A percentile compares a stretch with the other conserved stretches of the same genome.
These are phyloP conservation scores for Vicia villosa DNA, from an alignment of 306 rosid species.

Conservation along the genomic window DNA sequence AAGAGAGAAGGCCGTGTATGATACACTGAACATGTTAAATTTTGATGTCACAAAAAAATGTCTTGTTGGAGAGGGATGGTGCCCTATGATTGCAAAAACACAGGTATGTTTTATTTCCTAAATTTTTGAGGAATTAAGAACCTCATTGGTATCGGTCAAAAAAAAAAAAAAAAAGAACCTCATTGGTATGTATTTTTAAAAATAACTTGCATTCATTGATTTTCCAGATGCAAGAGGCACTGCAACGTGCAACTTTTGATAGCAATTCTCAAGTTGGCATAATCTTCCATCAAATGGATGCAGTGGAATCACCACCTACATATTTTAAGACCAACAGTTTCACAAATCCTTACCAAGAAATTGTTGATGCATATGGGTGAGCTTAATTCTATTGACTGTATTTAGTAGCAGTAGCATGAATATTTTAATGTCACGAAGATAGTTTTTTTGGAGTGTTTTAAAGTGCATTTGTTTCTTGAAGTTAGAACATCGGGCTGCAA, in stretches of 20 bases:
- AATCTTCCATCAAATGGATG: constrained; percentile 87
- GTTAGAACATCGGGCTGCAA: constrained; percentile 8
- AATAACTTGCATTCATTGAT: constrained; percentile 32
- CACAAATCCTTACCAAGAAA: constrained; percentile 94
- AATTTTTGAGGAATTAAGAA: constrained; percentile 14
- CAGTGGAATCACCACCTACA: constrained; percentile 93
- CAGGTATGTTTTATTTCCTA: constrained; percentile 54
- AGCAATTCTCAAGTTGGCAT: constrained; percentile 96
- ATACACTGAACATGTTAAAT: constrained; percentile 91
- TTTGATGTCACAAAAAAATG: constrained; percentile 99
- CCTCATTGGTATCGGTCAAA: constrained; percentile 26
- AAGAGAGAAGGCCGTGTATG: constrained; percentile 98
- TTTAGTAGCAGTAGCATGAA: constrained; percentile 30
- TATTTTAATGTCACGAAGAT: constrained; percentile 27
- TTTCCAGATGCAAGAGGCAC: constrained; percentile 85
- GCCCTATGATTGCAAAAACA: constrained; percentile 81
- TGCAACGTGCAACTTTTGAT: constrained; percentile 98
- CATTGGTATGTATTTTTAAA: constrained; percentile 25
- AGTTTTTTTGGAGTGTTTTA: constrained; percentile 20
- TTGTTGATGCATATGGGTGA: constrained; percentile 99
- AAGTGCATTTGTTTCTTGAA: constrained; percentile 25
- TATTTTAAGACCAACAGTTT: constrained; percentile 88
- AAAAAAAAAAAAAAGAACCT: too few species aligned
- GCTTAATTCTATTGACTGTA: constrained; percentile 41
- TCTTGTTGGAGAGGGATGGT: constrained; percentile 99